Evolutionary conservation across 495 filamentous ascomycete species (phyloP), one percentile per base, ranked within the genome.

Genomic region (Penicillium arizonense): DNA sequence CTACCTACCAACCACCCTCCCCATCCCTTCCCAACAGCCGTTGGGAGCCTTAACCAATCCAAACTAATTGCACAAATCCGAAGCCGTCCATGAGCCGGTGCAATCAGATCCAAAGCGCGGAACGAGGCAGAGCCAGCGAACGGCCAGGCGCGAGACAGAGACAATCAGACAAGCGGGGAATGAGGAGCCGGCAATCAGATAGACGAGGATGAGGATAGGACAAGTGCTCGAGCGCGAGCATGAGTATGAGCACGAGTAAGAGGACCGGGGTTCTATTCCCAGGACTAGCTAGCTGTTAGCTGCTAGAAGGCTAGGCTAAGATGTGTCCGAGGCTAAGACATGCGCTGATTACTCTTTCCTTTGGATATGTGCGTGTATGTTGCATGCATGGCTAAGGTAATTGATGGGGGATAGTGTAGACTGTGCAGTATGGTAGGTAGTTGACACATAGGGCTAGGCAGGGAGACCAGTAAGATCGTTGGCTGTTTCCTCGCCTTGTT

Each of bases 81-180:
- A 39, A 52, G 26, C 24, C 40, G 44, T 7, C 28, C 42, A 45
- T 23, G 32, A 26, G 32, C 32, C 45, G 44, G 59, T 57, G 49
- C 62, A 65, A 65, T 63, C 54, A 58, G 41, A 52, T 39, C 4
- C 24, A 14, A 18, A 24, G 38, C 7, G n/a, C 62, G 59, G 62
- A 50, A 60, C 23, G 52, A 47, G 28, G 47, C 62, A 65, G 53
- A 44, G 38, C 40, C 16, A 56, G 52, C 62, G 56, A 65, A 65
- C 59, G 59, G 20, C 36, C 52, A 38, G 49, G 44, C 40, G 12
- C 39, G 40, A 56, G 41, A 56, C 39, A 41, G 20, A 44, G 44
- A 50, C 53, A 52, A 58, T 60, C 56, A 42, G 44, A 48, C 42
- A 58, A 42, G 50, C 42, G 51, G 48, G 42, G 40, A 55, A 46